Evolutionary conservation across 148 eudicot species (phyloP), one percentile per base, ranked within the genome.

Genomic region (Camellia lanceoleosa): DNA sequence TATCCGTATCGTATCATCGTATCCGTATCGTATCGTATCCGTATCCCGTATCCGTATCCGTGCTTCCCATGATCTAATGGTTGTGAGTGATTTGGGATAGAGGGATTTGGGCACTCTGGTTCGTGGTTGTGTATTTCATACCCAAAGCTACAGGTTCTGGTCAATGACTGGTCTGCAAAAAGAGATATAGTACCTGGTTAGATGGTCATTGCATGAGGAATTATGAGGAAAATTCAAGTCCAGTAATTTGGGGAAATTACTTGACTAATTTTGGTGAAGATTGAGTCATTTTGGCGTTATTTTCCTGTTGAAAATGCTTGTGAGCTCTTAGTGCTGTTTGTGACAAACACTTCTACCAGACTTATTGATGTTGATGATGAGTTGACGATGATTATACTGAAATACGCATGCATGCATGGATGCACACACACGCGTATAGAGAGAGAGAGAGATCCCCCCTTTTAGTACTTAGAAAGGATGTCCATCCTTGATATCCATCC

Each of bases 401-500:
- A 60, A 60, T 30, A 30, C 1, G 38, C 38, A 30, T 30, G 38
- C 38, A 30, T 30, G 38, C 30, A 23, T 23, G 30, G 0, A 23
- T 23, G 47, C 2, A 62, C 2, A 66, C 4, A 79, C 7, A 62
- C 14, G 58, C 6, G 14, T 42, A 52, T 46, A 19, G 58, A 72
- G 12, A 60, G 75, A 82, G 66, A 84, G 23, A 81, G 8, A 49
- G 30, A 95, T 93, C 18, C 98, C 98, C 71, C 82, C 84, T 65
- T 92, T 93, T 54, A 95, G 80, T 66, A 97, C 97, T 95, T 95
- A 8, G 98, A 89, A 61, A 95, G 86, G 61, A 95, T 86, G 68
- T 92, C 97, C 98, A 95, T 93, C 23, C 98, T 97, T 7, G 97
- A 93, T 13, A 89, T 73, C 41, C 98, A 84, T 79, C 93, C 97